Conservation (phyloP, 257 asterid species). For the Catharanthus roseus region DNA sequence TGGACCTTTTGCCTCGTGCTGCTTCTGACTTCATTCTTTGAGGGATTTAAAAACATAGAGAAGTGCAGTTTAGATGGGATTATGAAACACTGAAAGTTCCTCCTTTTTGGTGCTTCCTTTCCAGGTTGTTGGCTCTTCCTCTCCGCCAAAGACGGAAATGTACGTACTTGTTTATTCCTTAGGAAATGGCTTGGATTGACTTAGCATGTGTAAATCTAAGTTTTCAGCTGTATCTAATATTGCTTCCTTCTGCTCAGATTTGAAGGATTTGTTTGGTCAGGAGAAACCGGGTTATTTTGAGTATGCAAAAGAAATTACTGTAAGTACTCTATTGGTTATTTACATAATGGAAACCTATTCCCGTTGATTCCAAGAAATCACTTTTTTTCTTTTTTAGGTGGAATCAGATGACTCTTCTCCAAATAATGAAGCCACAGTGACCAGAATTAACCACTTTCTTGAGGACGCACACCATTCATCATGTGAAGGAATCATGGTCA, state of each 20-base stretch:
- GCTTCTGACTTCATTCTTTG: neutral
- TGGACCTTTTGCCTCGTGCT: neutral
- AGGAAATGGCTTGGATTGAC: neutral
- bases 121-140: constrained; percentile 73
- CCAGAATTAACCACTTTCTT: constrained; percentile 59
- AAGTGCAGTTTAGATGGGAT: neutral
- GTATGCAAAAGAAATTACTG: constrained; percentile 75
- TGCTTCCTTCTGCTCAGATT: constrained; percentile 38
- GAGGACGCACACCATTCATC: constrained; percentile 59
- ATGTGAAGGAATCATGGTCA: constrained; percentile 92
- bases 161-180: constrained; percentile 29
- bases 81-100: neutral
- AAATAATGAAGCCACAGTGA: constrained; percentile 53
- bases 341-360: constrained; percentile 5
- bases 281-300: constrained; percentile 72
- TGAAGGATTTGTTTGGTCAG: constrained; percentile 57
- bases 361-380: constrained; percentile 11
- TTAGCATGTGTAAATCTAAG: constrained; percentile 3
- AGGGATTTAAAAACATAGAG: neutral
- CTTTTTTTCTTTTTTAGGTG: constrained; percentile 48
- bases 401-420: constrained; percentile 53
- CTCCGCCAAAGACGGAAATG: constrained; percentile 72
- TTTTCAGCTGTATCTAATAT: constrained; percentile 19
- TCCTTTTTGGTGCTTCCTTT: constrained; percentile 9
- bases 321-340: constrained; percentile 25